Evolutionary conservation across 2,329 filamentous ascomycete genomes (phyloP), one percentile per base, ranked within the genome.

Genomic region (Apiospora aurea): DNA sequence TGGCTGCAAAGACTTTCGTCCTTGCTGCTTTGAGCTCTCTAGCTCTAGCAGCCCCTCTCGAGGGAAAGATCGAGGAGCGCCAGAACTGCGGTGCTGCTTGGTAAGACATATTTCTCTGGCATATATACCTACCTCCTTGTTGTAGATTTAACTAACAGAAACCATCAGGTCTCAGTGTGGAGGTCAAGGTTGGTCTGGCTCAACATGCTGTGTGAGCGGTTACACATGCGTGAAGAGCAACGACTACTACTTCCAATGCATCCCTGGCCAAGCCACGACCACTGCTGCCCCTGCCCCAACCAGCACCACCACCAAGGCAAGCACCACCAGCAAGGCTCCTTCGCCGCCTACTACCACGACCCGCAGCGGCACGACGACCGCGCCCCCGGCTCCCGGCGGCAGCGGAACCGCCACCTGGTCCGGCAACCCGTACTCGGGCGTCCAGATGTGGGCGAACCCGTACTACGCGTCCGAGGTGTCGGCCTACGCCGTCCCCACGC

Each of bases 401-500:
- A 79, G 78, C 38, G 79, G 79, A 44, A 84, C 83, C 0, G 83
- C 82, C 13, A 81, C 81, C 53, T 85, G 83, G 75, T 80, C 85
- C 18, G 90, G 89, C n/a, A 90, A 89, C 81, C 87, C 87, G 18
- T 89, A 87, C 78, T 73, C 78, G 14, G 86, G 84, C 21, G 85
- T 88, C 69, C 79, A 83, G 69, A 81, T 86, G 76, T 89, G 86
- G 83, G 85, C 87, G 77, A 89, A 89, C 80, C 80, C 79, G 71
- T 88, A 85, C 82, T 90, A 89, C 76, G 82, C 85, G n/a, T 86
- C 85, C 24, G 87, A 89, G 79, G 83, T 90, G 71, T 83, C 84
- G 71, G 85, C 79, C 47, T 81, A 86, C 24, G 92, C 92, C 10
- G 87, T 93, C 26, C 91, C 92, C 11, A 88, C 87, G 21, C 81